Percentiles rank a stretch among this genome's conserved stretches.
These are phyloP conservation scores for Scenedesmus sp. DNA, from an alignment of 163 green algal species.

Conservation along the genomic window DNA sequence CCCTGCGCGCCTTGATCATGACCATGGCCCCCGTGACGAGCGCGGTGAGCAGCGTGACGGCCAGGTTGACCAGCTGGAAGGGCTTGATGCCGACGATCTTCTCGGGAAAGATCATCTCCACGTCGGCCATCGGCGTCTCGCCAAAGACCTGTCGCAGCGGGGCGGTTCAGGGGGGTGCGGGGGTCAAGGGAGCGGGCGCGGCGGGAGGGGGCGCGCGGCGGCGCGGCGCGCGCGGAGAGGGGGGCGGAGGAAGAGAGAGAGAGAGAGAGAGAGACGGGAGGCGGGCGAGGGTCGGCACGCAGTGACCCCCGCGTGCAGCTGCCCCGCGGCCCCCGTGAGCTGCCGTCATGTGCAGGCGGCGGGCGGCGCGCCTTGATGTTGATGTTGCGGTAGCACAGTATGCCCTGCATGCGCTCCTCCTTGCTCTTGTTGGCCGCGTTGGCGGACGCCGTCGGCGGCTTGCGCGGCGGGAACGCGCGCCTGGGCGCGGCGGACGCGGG, in stretches of 20 bases:
- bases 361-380: conserved; percentile 42
- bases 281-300: no score
- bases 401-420: conserved; percentile 48
- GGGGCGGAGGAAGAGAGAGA: no score
- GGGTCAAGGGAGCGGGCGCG: not conserved
- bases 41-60: conserved; percentile 58
- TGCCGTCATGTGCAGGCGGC: no score
- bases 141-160: conserved; percentile 61
- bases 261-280: no score
- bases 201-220: no score
- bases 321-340: no score
- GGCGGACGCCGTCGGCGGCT: conserved; percentile 25
- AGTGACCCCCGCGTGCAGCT: no score
- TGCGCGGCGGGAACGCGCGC: conserved; percentile 18
- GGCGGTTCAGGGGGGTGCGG: not conserved
- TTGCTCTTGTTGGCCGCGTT: conserved; percentile 42
- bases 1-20: conserved; percentile 43
- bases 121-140: conserved; percentile 74
- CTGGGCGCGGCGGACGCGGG: not conserved
- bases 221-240: no score
- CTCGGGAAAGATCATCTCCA: conserved; percentile 80
- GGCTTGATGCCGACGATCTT: conserved; percentile 76
- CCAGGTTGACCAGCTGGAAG: conserved; percentile 69
- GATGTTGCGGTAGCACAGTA: conserved; percentile 47
- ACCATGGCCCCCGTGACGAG: conserved; percentile 50